phyloP scores from a whole-genome alignment of 1,139 yeast species.

The Hansenula sp. region DNA sequence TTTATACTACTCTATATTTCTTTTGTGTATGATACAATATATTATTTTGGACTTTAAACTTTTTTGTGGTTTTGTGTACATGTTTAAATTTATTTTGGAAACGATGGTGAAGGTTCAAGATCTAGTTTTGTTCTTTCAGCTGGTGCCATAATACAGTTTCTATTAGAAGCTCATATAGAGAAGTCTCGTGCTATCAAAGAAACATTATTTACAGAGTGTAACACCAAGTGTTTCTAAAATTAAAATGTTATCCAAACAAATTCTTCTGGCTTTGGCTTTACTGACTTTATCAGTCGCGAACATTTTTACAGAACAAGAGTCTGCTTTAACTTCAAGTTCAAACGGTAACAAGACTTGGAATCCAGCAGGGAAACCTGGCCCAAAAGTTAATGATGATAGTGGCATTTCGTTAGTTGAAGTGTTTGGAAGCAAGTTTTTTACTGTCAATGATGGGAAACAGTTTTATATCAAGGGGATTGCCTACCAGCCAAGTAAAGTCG shows the following conservation, averaged over 20 bases:
- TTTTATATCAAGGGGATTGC: constrained; percentile 59
- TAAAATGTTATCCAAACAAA: not conserved
- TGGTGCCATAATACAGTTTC: too few species aligned
- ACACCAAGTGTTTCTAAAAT: too few species aligned
- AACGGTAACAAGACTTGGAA: too few species aligned
- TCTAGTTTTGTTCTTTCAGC: too few species aligned
- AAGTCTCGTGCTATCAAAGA: not conserved
- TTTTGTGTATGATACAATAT: constrained; percentile 10
- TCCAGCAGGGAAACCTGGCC: constrained; percentile 1
- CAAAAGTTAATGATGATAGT: not conserved
- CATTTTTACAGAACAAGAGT: not conserved
- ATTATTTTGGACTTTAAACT: constrained; percentile 2
- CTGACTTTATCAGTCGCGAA: not conserved
- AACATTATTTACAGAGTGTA: too few species aligned
- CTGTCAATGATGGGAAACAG: constrained; percentile 39
- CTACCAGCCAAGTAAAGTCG: constrained; percentile 44
- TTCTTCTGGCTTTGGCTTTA: not conserved
- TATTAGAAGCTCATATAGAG: too few species aligned
- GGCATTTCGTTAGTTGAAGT: constrained; percentile 31
- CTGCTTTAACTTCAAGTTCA: too few species aligned
- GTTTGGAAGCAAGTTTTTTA: constrained; percentile 45
- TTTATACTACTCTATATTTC: constrained; percentile 5
- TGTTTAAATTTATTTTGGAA: constrained; percentile 3
- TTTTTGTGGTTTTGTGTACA: constrained; percentile 3
- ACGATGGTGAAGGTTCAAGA: too few species aligned